Evolutionary conservation across 1,139 yeast species (phyloP).

Genomic region (Starmera stellimalicola): DNA sequence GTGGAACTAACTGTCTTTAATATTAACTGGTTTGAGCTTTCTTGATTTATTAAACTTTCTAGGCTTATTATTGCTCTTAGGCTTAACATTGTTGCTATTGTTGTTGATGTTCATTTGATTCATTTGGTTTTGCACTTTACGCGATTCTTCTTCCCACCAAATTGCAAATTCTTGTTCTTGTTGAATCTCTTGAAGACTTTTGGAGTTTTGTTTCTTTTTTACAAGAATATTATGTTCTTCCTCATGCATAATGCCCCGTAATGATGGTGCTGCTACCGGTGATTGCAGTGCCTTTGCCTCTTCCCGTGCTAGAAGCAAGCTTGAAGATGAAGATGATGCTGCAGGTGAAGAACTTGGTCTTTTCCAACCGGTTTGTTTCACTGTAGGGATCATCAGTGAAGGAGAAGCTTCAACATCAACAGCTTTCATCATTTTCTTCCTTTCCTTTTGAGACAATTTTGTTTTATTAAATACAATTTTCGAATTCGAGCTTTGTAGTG

Average conservation of each 20-base stretch:
- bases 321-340: slow-evolving; percentile 5
- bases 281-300: slow-evolving; percentile 9
- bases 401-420: slow-evolving; percentile 3
- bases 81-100: neutral
- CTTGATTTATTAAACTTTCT: no score
- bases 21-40: no score
- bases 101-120: slow-evolving; percentile 2
- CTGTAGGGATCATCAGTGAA: neutral
- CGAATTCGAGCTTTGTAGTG: slow-evolving; percentile 1
- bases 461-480: slow-evolving; percentile 2
- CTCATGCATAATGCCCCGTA: slow-evolving; percentile 31
- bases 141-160: slow-evolving; percentile 77
- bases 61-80: neutral
- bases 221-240: slow-evolving; percentile 39
- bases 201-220: slow-evolving; percentile 22
- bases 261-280: slow-evolving; percentile 14
- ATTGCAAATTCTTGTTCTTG: slow-evolving; percentile 70
- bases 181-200: slow-evolving; percentile 57
- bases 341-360: slow-evolving; percentile 2
- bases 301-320: slow-evolving; percentile 10
- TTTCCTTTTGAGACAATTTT: slow-evolving; percentile 20
- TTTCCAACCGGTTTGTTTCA: slow-evolving; percentile 8
- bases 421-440: slow-evolving; percentile 13
- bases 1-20: no score
- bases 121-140: slow-evolving; percentile 42